A percentile compares a stretch with the other conserved stretches of the same genome.
These are phyloP conservation scores for Yarrowia sp. DNA, from an alignment of 805 yeast genomes.

Conservation along the genomic window DNA sequence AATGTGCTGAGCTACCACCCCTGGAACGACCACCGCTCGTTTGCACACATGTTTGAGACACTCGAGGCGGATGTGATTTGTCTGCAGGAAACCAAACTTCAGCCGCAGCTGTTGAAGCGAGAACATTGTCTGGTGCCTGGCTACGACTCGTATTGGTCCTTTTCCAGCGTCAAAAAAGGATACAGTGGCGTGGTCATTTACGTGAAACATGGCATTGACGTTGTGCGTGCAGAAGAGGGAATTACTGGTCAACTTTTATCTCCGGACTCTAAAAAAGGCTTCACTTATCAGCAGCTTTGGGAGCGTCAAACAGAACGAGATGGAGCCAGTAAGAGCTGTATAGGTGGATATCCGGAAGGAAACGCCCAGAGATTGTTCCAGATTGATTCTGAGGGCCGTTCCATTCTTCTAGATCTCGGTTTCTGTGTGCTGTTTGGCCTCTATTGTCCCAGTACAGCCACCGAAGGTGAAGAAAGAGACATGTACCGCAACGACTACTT, in stretches of 20 bases:
- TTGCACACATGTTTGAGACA: conserved; percentile 47
- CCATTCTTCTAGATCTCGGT: conserved; percentile 67
- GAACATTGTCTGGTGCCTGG: conserved; percentile 53
- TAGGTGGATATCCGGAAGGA: conserved; percentile 71
- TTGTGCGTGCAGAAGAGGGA: conserved; percentile 84
- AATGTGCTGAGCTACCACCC: conserved; percentile 82
- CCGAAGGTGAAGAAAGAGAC: conserved; percentile 62
- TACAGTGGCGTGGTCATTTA: conserved; percentile 92
- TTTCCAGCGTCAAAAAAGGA: conserved; percentile 71
- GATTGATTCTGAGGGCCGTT: conserved; percentile 83
- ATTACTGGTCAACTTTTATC: conserved; percentile 62
- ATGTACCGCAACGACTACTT: conserved; percentile 57
- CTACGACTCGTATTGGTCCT: conserved; percentile 62
- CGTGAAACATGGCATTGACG: conserved; percentile 52
- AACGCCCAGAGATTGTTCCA: conserved; percentile 28
- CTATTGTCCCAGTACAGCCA: conserved; percentile 81
- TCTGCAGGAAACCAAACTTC: conserved; percentile 80
- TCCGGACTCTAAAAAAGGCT: conserved; percentile 29
- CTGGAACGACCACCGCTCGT: conserved; percentile 57
- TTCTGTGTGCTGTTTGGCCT: conserved; percentile 48
- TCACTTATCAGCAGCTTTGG: conserved; percentile 36
- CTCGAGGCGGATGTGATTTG: conserved; percentile 76
- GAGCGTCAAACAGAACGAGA: background rate
- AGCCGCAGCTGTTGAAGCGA: conserved; percentile 48
- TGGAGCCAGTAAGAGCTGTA: conserved; percentile 40